phyloP scores from a whole-genome alignment of 2,329 filamentous ascomycete genomes.

The Periglandula ipomoeae region DNA sequence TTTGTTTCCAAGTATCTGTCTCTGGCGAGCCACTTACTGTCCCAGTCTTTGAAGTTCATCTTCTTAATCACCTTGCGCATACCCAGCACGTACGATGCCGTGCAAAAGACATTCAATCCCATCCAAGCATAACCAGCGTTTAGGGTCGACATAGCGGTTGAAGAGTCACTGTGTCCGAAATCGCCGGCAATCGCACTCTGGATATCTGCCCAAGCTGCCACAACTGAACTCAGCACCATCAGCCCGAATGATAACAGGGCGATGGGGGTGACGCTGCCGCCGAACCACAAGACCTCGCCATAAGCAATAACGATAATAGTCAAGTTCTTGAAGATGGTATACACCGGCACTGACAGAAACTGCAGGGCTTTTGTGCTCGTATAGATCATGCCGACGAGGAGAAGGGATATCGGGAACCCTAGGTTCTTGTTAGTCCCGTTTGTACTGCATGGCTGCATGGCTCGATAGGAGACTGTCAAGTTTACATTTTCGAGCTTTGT shows the following conservation, averaged over 20 bases:
- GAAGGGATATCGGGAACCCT: constrained; percentile 95
- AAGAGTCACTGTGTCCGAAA: constrained; percentile 48
- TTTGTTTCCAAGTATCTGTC: background rate
- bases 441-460: too few species aligned
- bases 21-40: constrained; percentile 60
- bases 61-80: constrained; percentile 99
- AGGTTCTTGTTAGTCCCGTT: background rate
- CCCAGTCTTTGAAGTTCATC: constrained; percentile 99
- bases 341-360: constrained; percentile 93
- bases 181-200: constrained; percentile 67
- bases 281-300: constrained; percentile 97
- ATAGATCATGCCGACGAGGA: constrained; percentile 99
- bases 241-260: constrained; percentile 88
- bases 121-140: constrained; percentile 98
- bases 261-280: constrained; percentile 79
- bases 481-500: constrained; percentile 89
- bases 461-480: background rate
- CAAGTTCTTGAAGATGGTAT: constrained; percentile 99
- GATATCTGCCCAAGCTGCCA: constrained; percentile 97
- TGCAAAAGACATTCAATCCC: constrained; percentile 93
- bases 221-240: constrained; percentile 90
- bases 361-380: constrained; percentile 92
- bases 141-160: constrained; percentile 73
- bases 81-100: constrained; percentile 75
- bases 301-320: constrained; percentile 99